Base-by-base conservation (phyloP, 192 early-diverging fungal species). In the Pilaira anomala region DNA sequence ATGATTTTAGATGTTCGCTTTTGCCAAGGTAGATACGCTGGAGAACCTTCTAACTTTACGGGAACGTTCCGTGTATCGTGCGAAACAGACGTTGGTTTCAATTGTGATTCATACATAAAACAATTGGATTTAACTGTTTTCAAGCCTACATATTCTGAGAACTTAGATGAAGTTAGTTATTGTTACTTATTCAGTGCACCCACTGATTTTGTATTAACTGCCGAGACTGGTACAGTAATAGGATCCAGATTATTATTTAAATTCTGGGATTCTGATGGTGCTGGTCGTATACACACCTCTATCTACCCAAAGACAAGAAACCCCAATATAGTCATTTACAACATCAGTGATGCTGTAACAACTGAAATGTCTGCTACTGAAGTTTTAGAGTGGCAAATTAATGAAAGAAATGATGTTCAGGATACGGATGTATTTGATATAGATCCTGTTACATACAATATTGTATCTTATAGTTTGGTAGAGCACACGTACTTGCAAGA, bases 1-100 rank as follows among this genome's bases (percentile, higher is more conserved):
- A n/a, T n/a, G n/a, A n/a, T n/a, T n/a, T n/a, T n/a, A 7, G 70
- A 72, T 67, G 61, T 72, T 56, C 70, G 70, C 2, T 72, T 72
- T 45, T 72, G 70, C 48, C 67, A 67, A 44, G 70, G 67, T 63
- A 65, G 70, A n/a, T 72, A 58, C 39, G 4, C 56, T 9, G 19
- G n/a, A 2, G 26, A 66, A n/a, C 21, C 64, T 26, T 9, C 60
- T 13, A 39, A 21, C n/a, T 26, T 30, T 1, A 19, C 39, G 13
- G 49, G 60, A 21, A 52, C 59, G 11, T 59, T 65, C 48, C 60
- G 60, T 26, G 65, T 72, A 14, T 22, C 59, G 18, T 72, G 70
- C 24, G 30, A 55, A 19, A 72, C 70, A 21, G 52, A 72, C 13
- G 48, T 48, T 18, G 70, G 70, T n/a, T 54, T 40, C 18, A 40